phyloP scores from a whole-genome alignment of 257 asterid genomes.

The Rehmannia glutinosa region DNA sequence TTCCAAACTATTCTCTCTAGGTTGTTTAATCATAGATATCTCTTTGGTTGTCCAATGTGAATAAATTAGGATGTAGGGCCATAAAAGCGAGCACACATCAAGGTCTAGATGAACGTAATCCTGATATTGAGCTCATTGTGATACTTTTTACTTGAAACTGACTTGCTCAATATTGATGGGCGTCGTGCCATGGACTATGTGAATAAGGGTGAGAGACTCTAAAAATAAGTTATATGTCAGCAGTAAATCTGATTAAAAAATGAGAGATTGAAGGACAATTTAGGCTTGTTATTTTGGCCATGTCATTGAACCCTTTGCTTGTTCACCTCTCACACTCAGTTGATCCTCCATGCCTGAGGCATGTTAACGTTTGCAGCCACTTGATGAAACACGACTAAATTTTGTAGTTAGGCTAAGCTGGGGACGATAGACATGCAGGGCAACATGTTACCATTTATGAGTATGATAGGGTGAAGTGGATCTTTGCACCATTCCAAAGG shows the following conservation, averaged over 20 bases:
- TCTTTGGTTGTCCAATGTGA: neutral
- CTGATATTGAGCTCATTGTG: neutral
- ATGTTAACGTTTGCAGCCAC: neutral
- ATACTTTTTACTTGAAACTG: neutral
- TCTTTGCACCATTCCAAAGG: neutral
- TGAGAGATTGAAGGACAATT: neutral
- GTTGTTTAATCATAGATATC: neutral
- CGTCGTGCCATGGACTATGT: neutral
- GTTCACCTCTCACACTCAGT: neutral
- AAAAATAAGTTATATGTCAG: neutral
- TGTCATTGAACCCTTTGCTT: neutral
- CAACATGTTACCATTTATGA: neutral
- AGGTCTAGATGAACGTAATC: neutral
- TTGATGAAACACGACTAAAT: neutral
- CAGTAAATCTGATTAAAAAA: neutral
- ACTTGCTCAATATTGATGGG: neutral
- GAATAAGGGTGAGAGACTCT: neutral
- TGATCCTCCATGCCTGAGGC: neutral
- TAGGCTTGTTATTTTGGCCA: neutral
- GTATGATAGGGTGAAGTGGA: neutral
- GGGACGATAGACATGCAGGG: neutral
- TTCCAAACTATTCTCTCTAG: neutral
- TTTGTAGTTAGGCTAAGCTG: neutral
- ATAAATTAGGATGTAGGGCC: neutral
- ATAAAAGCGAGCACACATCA: neutral